These are phyloP conservation scores for Lactarius hatsudake DNA, from an alignment of 768 basidiomycete genomes.

Conservation along the genomic window DNA sequence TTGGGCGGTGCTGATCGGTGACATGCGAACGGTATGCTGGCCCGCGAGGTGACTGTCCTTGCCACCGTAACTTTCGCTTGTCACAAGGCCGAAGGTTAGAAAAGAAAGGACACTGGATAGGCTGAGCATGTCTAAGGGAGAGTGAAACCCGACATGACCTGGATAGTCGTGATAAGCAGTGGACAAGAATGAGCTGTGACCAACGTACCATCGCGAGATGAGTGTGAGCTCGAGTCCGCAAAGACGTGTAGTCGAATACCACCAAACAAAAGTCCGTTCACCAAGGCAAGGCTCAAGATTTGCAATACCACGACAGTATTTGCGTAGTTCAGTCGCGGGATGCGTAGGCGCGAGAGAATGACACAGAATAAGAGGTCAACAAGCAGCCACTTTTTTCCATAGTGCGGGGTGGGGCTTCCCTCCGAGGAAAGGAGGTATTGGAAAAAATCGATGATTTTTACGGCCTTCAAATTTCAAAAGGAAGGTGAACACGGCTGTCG, in stretches of 20 bases:
- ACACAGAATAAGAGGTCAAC: conserved; percentile 62
- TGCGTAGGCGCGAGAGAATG: conserved; percentile 59
- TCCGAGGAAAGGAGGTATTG: conserved; percentile 49
- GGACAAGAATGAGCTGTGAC: conserved; percentile 20
- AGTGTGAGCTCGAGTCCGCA: conserved; percentile 31
- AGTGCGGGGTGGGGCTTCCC: conserved; percentile 38
- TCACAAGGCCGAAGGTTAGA: conserved; percentile 51
- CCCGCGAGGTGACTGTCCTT: conserved; percentile 69
- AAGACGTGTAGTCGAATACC: conserved; percentile 57
- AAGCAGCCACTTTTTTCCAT: conserved; percentile 68
- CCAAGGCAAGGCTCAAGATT: conserved; percentile 55
- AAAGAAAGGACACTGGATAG: conserved; percentile 50
- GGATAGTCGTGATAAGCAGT: conserved; percentile 1
- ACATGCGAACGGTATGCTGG: conserved; percentile 89
- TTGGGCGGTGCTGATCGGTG: conserved; percentile 89
- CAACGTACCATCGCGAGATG: conserved; percentile 24
- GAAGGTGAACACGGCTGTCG: background rate
- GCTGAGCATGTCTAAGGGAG: conserved; percentile 36
- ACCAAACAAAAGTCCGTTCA: conserved; percentile 71
- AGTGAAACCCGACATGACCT: conserved; percentile 27
- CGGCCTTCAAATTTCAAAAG: conserved; percentile 46
- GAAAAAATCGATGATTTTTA: conserved; percentile 72
- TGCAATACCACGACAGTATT: conserved; percentile 62
- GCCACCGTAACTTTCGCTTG: conserved; percentile 38
- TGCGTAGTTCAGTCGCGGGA: conserved; percentile 70